These are phyloP conservation scores for Malus hybrid DNA, from an alignment of 331 rosid genomes.

Conservation along the genomic window DNA sequence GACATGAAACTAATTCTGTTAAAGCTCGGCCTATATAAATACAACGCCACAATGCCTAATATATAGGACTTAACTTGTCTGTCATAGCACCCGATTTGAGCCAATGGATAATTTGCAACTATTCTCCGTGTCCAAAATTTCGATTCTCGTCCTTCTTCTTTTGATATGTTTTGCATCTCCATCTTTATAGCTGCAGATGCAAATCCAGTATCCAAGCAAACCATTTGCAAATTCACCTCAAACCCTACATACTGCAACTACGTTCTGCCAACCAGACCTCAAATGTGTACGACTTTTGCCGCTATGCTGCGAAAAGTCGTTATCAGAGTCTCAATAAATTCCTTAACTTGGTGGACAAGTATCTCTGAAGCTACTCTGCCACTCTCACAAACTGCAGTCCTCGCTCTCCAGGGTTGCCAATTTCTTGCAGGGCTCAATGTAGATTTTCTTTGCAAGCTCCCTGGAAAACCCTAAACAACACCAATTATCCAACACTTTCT, in stretches of 20 bases:
- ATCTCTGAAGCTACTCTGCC: slow-evolving; percentile 23
- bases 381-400: slow-evolving; percentile 18
- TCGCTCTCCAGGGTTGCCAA: slow-evolving; percentile 53
- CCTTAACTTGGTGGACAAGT: slow-evolving; percentile 5
- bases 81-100: too few species aligned
- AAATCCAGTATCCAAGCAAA: neutral
- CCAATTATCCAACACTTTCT: slow-evolving; percentile 17
- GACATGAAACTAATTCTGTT: neutral
- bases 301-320: slow-evolving; percentile 17
- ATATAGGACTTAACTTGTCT: too few species aligned
- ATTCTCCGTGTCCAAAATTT: slow-evolving; percentile 1
- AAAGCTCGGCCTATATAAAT: neutral
- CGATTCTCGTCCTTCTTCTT: slow-evolving; percentile 14
- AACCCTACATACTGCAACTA: slow-evolving; percentile 56
- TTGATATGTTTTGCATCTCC: neutral
- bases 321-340: slow-evolving; percentile 8
- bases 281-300: slow-evolving; percentile 17
- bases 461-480: slow-evolving; percentile 30
- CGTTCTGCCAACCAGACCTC: slow-evolving; percentile 46
- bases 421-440: slow-evolving; percentile 45
- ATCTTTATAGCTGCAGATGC: slow-evolving; percentile 18
- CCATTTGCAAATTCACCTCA: slow-evolving; percentile 41
- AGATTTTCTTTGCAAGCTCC: slow-evolving; percentile 38
- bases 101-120: slow-evolving; percentile 23
- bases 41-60: neutral